Evolutionary conservation across 2,329 filamentous ascomycete species (phyloP).

Genomic region (Cladosporium colombiae): DNA sequence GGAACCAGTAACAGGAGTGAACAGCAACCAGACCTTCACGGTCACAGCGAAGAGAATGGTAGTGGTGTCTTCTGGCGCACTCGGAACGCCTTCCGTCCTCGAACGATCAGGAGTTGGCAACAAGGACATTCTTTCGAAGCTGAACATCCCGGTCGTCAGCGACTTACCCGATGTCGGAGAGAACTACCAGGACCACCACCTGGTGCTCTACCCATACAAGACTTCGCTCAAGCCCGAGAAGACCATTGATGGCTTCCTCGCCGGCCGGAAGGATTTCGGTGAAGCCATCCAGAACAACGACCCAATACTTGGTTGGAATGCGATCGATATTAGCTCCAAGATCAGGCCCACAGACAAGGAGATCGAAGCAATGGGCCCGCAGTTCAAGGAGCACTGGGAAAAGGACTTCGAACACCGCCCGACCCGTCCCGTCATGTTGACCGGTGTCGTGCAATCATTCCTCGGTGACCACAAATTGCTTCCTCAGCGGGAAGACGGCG

Average conservation of each 20-base stretch:
- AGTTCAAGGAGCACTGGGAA: conserved; percentile 57
- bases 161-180: conserved; percentile 55
- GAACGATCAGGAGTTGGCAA: conserved; percentile 64
- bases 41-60: conserved; percentile 51
- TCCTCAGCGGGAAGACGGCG: conserved; percentile 9
- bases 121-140: conserved; percentile 48
- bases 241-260: conserved; percentile 55
- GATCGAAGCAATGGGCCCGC: conserved; percentile 52
- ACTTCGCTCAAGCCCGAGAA: conserved; percentile 47
- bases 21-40: conserved; percentile 22
- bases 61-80: conserved; percentile 52
- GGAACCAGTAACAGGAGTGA: conserved; percentile 15
- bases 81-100: conserved; percentile 57
- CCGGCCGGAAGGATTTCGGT: conserved; percentile 48
- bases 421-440: conserved; percentile 52
- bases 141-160: conserved; percentile 47
- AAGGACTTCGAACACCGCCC: conserved; percentile 50
- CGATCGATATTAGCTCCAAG: conserved; percentile 55
- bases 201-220: conserved; percentile 55
- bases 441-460: conserved; percentile 35
- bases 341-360: conserved; percentile 57
- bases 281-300: conserved; percentile 50
- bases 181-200: conserved; percentile 58
- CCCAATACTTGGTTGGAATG: conserved; percentile 58
- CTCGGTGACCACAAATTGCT: conserved; percentile 30